Evolutionary conservation across 805 yeast species (phyloP), one percentile per base, ranked within the genome.

Genomic region (Metschnikowia lunata): DNA sequence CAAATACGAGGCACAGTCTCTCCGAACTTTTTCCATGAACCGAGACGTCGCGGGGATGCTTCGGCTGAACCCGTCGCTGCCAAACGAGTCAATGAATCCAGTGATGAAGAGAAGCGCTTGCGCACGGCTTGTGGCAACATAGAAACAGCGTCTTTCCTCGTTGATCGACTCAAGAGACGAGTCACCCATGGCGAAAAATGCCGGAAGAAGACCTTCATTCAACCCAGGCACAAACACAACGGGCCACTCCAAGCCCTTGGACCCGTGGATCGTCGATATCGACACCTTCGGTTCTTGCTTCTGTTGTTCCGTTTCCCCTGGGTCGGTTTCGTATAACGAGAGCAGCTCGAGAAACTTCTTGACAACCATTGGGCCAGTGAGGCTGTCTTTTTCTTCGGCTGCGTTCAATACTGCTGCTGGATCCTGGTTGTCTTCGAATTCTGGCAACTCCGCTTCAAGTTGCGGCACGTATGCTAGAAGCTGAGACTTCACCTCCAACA

Each of bases 231-330:
- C 76, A 58, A 88, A 87, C 0, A 91, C 97, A 11, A 87, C 79
- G 0, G 96, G 91, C 97, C 98, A 91, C 60, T 91, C 99, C 2
- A 90, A 69, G 1, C 99, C 99, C 60, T 91, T 91, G 1, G 97
- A 81, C 0, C 89, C 88, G 60, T 91, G 99, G 10, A 91, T 84
- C 0, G 98, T 93, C 0, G 95, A 84, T 0, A 91, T 42, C 6
- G 73, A 64, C 40, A 55, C 67, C 47, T 58, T 63, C 7, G 66
- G 66, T 8, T 49, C 39, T 23, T 39, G 40, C 18, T 39, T 42
- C n/a, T 43, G 34, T 6, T 50, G 50, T 13, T 46, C 47, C 12
- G 50, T 54, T 13, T 56, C 58, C 7, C 50, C 53, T 3, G 61
- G 67, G 11, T 53, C 50, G 1, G 53, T 42, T 15, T 52, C 58